phyloP scores from a whole-genome alignment of 148 eudicot genomes.

The Heliosperma pusillum region DNA sequence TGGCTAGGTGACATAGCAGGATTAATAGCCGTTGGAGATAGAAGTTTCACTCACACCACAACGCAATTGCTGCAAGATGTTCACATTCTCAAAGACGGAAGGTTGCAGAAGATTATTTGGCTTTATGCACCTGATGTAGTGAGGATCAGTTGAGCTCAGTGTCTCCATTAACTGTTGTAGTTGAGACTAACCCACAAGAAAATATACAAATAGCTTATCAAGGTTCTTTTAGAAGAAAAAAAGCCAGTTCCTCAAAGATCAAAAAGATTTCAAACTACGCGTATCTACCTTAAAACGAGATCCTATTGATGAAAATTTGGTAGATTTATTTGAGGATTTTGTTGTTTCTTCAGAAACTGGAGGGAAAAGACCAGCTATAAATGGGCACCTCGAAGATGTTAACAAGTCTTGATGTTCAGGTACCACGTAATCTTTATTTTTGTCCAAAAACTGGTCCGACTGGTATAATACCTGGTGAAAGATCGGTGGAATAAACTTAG shows the following conservation, averaged over 20 bases:
- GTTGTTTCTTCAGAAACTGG: constrained; percentile 61
- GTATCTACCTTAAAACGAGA: constrained; percentile 81
- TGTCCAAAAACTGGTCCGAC: constrained; percentile 96
- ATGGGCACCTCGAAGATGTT: constrained; percentile 78
- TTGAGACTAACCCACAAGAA: constrained; percentile 61
- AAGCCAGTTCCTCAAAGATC: constrained; percentile 11
- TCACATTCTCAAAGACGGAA: constrained; percentile 77
- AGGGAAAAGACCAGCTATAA: constrained; percentile 91
- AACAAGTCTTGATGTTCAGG: constrained; percentile 93
- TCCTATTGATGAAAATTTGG: constrained; percentile 95
- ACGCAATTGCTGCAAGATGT: constrained; percentile 91
- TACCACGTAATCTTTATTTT: constrained; percentile 93
- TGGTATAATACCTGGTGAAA: constrained; percentile 76
- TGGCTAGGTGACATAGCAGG: background rate
- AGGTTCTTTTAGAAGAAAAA: background rate
- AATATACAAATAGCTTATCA: constrained; percentile 21
- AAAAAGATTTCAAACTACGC: background rate
- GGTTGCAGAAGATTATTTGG: constrained; percentile 93
- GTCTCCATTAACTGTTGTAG: constrained; percentile 91
- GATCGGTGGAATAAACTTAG: constrained; percentile 8
- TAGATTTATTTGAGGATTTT: constrained; percentile 54
- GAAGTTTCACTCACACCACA: constrained; percentile 86
- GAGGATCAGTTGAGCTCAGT: constrained; percentile 88
- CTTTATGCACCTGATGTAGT: constrained; percentile 92
- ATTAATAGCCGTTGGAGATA: constrained; percentile 7